Percentiles rank a stretch among this genome's conserved stretches.
phyloP scores from a whole-genome alignment of 2,329 filamentous ascomycete genomes.

The Sordariomycetes sp. region DNA sequence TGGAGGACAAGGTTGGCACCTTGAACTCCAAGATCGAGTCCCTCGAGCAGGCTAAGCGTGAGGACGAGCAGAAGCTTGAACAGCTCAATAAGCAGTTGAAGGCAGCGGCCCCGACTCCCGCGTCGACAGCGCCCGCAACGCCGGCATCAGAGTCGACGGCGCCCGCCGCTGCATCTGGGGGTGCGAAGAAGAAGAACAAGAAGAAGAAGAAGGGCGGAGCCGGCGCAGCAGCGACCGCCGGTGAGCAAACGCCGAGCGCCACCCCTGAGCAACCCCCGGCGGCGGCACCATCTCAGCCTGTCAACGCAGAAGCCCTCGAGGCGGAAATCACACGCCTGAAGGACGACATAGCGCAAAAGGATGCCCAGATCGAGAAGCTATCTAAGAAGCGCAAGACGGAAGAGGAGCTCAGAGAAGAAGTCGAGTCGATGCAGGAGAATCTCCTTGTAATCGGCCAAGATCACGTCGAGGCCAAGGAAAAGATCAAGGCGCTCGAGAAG shows the following conservation, averaged over 20 bases:
- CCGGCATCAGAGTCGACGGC: conserved; percentile 14
- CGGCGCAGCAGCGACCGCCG: conserved; percentile 19
- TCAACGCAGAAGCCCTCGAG: conserved; percentile 27
- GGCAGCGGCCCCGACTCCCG: conserved; percentile 9
- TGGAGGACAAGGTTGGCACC: conserved; percentile 20
- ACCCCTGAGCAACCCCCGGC: conserved; percentile 6
- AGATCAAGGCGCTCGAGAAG: conserved; percentile 56
- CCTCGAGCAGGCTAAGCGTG: conserved; percentile 24
- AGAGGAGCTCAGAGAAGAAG: conserved; percentile 72
- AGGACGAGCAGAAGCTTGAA: conserved; percentile 27
- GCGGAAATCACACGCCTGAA: conserved; percentile 39
- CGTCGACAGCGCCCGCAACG: conserved; percentile 11
- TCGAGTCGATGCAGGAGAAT: conserved; percentile 73
- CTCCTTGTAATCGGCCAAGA: conserved; percentile 71
- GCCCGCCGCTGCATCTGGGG: conserved; percentile 13
- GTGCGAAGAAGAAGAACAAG: conserved; percentile 65
- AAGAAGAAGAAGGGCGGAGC: conserved; percentile 70
- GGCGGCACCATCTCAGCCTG: conserved; percentile 1
- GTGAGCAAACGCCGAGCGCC: conserved; percentile 14
- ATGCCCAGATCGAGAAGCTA: conserved; percentile 62
- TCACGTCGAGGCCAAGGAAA: conserved; percentile 73
- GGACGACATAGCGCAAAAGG: conserved; percentile 50
- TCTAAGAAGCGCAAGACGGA: conserved; percentile 62
- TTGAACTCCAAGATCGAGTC: conserved; percentile 32
- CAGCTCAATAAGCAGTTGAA: conserved; percentile 26